Evolutionary conservation across 768 basidiomycete species (phyloP), one percentile per base, ranked within the genome.

Genomic region (Hebeloma cylindrosporum): DNA sequence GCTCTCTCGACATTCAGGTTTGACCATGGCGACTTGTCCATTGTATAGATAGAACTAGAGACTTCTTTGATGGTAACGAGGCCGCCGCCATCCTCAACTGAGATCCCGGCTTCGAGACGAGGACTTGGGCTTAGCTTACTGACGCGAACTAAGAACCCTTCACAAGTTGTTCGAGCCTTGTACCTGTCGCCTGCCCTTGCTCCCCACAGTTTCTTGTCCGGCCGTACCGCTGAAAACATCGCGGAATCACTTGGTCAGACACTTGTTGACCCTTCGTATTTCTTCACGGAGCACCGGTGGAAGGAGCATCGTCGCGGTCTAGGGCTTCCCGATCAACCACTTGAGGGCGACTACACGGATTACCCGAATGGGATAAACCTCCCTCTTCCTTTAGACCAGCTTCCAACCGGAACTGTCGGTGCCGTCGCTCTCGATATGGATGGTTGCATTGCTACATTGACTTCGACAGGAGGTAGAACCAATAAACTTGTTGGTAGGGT

Each of bases 401-500:
- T 80, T 49, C 85, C 90, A 3, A 83, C 66, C 11, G 90, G 89
- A 8, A 93, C 89, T 0, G 88, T 93, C 7, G 90, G 90, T 14
- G 90, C 90, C 1, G 88, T 93, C 6, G 88, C 86, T 4, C 68
- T 92, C 23, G 90, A 92, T 58, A 53, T 73, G 5, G 69, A 79
- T 17, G 89, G 89, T 0, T 89, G 88, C 56, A 81, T 92, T 46
- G 78, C 82, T 1, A 66, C 73, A 2, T 67, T 83, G 13, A 92
- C 90, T 1, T 90, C 88, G 1, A 93, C 89, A 0, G 90, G 90
- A 26, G 89, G 90, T 1, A 70, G 69, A 35, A 92, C 88, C 27
- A 93, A 93, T 64, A 93, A 93, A 61, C 72, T 89, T 7, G 83
- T 82, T 13, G 89, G 89, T 5, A 74, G 89, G 4, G 70, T 92